Evolutionary conservation across 441 rosid genomes (phyloP), one percentile per base, ranked within the genome.

Genomic region (Euphorbia neoarborescens): DNA sequence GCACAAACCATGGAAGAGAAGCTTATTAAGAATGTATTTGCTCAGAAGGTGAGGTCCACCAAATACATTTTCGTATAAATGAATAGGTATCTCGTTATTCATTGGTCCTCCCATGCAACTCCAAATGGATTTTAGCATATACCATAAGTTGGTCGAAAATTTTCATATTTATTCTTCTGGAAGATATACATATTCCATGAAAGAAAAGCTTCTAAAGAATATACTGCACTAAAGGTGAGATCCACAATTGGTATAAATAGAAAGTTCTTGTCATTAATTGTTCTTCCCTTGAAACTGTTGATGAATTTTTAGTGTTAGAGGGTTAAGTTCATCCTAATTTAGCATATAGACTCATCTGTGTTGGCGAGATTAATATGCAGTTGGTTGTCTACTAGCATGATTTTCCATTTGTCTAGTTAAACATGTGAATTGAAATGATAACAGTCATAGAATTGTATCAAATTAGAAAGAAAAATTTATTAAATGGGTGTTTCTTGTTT

Each of bases 171-270:
- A 12, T 70, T 63, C 80, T 73, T 69, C 77, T 65, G 81, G 69
- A 83, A 71, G 54, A 66, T 72, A 70, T 70, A 60, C 73, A 64
- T 70, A 68, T 61, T 61, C 73, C 17, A 63, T 74, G 78, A 53
- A 76, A 66, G 86, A 60, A 75, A 83, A 81, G 81, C 79, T 81
- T 61, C 71, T 82, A 76, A 82, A 77, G 68, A 84, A 85, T 69
- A 76, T 81, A 42, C 76, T 73, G 75, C 84, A 78, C 81, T 71
- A 76, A 87, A 90, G 95, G 95, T 92, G 77, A 74, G 74, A 54
- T 67, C 71, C 65, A 46, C 69, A 60, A 19, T 20, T 27, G 44
- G 51, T 54, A 22, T 48, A 48, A 17, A 48, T 35, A 19, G 11
- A 1, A 62, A 30, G 59, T 51, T 11, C n/a, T 71, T 20, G 9